Base-by-base conservation (phyloP, 768 basidiomycete genomes). In the Rhodotorula kratochvilovae region DNA sequence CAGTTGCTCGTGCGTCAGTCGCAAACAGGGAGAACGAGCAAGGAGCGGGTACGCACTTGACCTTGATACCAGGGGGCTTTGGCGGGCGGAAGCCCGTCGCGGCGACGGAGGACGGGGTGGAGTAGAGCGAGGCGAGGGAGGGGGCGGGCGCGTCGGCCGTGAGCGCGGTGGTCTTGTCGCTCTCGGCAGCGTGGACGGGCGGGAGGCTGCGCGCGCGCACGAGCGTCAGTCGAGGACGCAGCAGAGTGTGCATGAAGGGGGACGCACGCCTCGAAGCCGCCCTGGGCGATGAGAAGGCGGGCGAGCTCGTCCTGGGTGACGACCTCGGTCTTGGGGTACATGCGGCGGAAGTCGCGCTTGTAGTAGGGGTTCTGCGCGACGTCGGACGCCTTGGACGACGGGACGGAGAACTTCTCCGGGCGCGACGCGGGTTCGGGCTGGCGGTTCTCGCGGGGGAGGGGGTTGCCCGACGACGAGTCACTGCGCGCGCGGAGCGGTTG, bases 321-420 rank as follows among this genome's bases (percentile, higher is more conserved):
- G 42, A 72, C 46, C 58, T 67, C 71, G 33, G 74, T 75, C 56
- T 71, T 71, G 51, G 70, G 70, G 71, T 43, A 72, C 21, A 25
- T 42, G 35, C 71, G 67, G 23, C 74, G 65, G 66, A 69, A 72
- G 58, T 75, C 74, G 33, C 74, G 67, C 65, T 61, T 54, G 51
- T 23, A 72, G 74, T 75, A 75, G 10, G 74, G 67, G 74, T 75
- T 75, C 65, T 72, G 50, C 19, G 74, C 74, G 51, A 75, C 63
- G 43, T 75, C 74, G 43, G 65, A 67, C 51, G 74, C 74, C 62
- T 66, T 72, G 31, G 74, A 75, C 25, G 71, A 66, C 27, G 74
- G 74, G 42, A 75, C 74, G 42, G 66, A 53, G 61, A 75, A 64
- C 68, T 66, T 69, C 63, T 75, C 74, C 5, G 71, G 71, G 39